Evolutionary conservation across 225 moss, liverwort and hornwort genomes (phyloP).

Genomic region (Marchantia paleacea): DNA sequence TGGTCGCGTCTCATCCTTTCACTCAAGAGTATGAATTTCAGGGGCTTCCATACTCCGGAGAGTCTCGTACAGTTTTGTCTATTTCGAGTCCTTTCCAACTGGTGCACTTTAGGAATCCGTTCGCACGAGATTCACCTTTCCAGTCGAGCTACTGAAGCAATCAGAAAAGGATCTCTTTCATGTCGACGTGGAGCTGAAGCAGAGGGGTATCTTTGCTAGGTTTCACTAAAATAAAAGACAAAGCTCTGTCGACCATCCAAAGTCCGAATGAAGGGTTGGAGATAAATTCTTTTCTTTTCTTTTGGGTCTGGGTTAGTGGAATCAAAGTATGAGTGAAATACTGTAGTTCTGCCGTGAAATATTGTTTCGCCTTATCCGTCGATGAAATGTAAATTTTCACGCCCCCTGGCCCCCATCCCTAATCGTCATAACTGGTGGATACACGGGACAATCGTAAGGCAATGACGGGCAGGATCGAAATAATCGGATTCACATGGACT

Average conservation of each 20-base stretch:
- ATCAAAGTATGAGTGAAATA: neutral
- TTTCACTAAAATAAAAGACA: neutral
- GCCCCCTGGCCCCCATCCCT: neutral
- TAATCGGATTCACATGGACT: neutral
- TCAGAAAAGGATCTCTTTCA: neutral
- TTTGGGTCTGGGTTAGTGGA: neutral
- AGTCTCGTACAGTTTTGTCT: neutral
- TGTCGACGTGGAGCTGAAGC: neutral
- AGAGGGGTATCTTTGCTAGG: neutral
- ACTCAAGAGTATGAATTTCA: neutral
- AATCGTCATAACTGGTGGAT: neutral
- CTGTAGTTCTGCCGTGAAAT: neutral
- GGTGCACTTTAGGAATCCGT: slow-evolving; percentile 4
- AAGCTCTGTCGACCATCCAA: neutral
- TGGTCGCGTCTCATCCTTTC: neutral
- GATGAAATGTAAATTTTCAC: too few species aligned
- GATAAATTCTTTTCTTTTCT: neutral
- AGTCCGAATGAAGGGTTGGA: neutral
- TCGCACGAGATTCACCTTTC: slow-evolving; percentile 2
- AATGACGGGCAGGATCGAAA: neutral
- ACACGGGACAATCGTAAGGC: neutral
- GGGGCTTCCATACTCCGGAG: neutral
- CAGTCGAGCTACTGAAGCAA: neutral
- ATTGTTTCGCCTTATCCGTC: neutral
- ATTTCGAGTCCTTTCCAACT: neutral